Conservation (phyloP, 1,284 basidiomycete species). For the Heterobasidion annosum region DNA sequence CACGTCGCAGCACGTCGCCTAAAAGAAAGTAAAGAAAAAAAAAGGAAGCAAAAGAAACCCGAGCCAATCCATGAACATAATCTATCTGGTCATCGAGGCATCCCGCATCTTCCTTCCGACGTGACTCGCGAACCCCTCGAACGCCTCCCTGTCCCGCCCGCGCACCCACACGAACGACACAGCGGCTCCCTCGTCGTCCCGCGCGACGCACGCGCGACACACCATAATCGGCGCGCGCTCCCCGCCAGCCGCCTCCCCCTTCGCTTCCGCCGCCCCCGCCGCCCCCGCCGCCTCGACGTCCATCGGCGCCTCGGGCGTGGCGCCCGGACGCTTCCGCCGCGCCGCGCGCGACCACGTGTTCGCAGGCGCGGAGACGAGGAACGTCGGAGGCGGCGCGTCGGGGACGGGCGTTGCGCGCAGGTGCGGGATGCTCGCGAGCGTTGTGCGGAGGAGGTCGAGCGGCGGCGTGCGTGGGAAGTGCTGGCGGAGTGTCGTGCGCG, state of each 20-base stretch:
- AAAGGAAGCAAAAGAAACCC: too few relatives aligned
- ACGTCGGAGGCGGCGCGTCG: constrained; percentile 5
- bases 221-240: constrained; percentile 4
- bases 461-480: constrained; percentile 17
- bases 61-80: too few relatives aligned
- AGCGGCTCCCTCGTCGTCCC: constrained; percentile 5
- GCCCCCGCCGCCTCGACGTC: constrained; percentile 1
- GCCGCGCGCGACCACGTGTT: constrained; percentile 77
- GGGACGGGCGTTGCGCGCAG: constrained; percentile 19
- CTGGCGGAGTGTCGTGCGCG: constrained; percentile 43
- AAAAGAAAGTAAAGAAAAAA: too few relatives aligned
- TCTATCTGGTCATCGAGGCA: neutral
- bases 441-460: neutral
- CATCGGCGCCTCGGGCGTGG: constrained; percentile 10
- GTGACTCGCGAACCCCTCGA: constrained; percentile 66
- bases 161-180: constrained; percentile 54
- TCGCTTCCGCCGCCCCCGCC: neutral
- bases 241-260: neutral
- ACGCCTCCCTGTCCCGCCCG: constrained; percentile 49
- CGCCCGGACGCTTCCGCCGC: constrained; percentile 29
- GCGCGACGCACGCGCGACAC: constrained; percentile 18
- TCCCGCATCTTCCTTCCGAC: constrained; percentile 30
- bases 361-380: constrained; percentile 32
- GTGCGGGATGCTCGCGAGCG: constrained; percentile 21
- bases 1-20: too few relatives aligned